Evolutionary conservation across 2,329 filamentous ascomycete species (phyloP), one percentile per base, ranked within the genome.

Genomic region (Stylonectria norvegica): DNA sequence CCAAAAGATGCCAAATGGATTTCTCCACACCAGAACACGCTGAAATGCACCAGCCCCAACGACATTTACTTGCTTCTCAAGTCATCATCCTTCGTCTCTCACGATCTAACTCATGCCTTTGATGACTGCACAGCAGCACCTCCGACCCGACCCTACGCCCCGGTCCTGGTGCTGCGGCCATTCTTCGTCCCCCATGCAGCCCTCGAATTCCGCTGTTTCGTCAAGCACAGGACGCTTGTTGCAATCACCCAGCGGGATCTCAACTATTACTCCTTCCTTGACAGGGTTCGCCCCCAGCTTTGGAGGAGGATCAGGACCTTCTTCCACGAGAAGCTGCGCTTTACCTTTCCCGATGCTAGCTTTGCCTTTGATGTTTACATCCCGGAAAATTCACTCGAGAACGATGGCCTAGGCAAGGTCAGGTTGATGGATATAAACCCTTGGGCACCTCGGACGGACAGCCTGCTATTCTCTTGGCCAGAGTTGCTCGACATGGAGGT

Each of bases 1-100:
- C 93, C 93, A 4, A 95, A 96, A 64, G 93, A 98, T 61, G 93
- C 93, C 7, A 88, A 86, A 16, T 96, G 89, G 85, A 96, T 98
- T 64, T 81, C 77, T 66, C 83, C 66, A 67, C 62, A 91, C 75
- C 66, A 83, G 56, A 98, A 98, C 65, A 94, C 87, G 33, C 85
- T 96, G 68, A 89, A 95, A 64, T 98, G 93, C 66, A 83, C 81
- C 4, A 82, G 81, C 1, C 81, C 93, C 3, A 94, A 93, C 61
- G 93, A 98, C 58, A 80, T 98, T 31, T 98, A 97, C 60, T 76
- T 97, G 12, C 76, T 98, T 1, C 76, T 98, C 11, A 98, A 98
- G 69, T 90, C 86, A 57, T 95, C 89, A 18, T 90, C 90, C 57
- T 97, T 98, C 58, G 75, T 97, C 45, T 95, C 87, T 4, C 90